Evolutionary conservation across 2,329 filamentous ascomycete genomes (phyloP).

Genomic region (Basipetospora chlamydospora): DNA sequence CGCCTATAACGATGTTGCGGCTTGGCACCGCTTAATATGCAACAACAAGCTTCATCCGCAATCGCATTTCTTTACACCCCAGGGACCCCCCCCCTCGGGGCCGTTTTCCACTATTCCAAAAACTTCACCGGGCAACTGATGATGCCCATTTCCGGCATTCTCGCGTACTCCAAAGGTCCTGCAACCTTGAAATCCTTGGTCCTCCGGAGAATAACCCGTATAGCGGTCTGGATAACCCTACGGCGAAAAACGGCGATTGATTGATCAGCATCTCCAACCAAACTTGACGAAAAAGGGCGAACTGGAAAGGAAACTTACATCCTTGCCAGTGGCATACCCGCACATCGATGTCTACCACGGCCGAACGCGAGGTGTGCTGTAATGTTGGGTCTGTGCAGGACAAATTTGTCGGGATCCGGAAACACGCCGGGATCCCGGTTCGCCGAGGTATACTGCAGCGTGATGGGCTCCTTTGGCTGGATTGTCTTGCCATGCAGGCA

Average conservation of each 20-base stretch:
- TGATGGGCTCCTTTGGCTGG: slow-evolving; percentile 9
- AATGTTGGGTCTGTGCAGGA: slow-evolving; percentile 9
- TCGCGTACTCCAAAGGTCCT: slow-evolving; percentile 9
- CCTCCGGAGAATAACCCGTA: slow-evolving; percentile 8
- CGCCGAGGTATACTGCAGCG: slow-evolving; percentile 10
- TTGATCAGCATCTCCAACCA: neutral
- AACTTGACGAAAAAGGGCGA: too few relatives aligned
- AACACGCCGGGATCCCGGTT: slow-evolving; percentile 11
- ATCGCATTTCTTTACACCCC: too few relatives aligned
- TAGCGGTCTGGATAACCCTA: slow-evolving; percentile 8
- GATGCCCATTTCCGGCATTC: slow-evolving; percentile 12
- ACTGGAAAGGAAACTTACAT: slow-evolving; percentile 7
- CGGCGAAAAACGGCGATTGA: neutral
- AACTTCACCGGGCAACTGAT: slow-evolving; percentile 11
- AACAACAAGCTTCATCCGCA: too few relatives aligned
- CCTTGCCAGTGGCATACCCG: slow-evolving; percentile 10
- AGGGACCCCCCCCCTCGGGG: too few relatives aligned
- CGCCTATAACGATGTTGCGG: too few relatives aligned
- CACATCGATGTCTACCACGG: slow-evolving; percentile 11
- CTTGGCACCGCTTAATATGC: too few relatives aligned
- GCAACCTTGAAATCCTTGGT: slow-evolving; percentile 10
- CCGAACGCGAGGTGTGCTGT: slow-evolving; percentile 11
- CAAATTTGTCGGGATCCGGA: slow-evolving; percentile 10
- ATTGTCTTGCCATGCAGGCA: slow-evolving; percentile 8
- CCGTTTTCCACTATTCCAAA: too few relatives aligned